Base-by-base conservation (phyloP, 257 asterid genomes). In the Jaltomata sinuosa region DNA sequence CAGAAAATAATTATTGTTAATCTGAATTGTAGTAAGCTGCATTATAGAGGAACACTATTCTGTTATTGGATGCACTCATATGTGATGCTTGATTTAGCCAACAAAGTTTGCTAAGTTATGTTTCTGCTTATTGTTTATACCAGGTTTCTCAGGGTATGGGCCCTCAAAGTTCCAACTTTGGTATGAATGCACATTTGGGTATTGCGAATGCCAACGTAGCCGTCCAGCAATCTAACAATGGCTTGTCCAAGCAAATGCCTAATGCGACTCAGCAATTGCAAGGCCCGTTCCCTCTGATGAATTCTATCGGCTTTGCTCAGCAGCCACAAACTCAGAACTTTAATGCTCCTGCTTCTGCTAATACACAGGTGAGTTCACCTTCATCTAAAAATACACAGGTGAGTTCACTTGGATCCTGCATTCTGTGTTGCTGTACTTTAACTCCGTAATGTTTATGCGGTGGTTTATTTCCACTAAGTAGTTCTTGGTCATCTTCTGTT, bases 341-440 rank as follows among this genome's bases (percentile, higher is more conserved):
- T 19, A 82, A 47, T 84, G 78, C 91, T 84, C 87, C 89, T 29
- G 84, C 84, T 85, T 85, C 88, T 85, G 85, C 88, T 6, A 85
- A 84, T 9, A 52, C 88, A 57, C 94, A 90, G 93, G 96, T 92
- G 61, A 8, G 55, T 62, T 69, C 29, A 16, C 27, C n/a, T n/a
- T n/a, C n/a, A n/a, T n/a, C n/a, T n/a, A n/a, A n/a, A n/a, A 85
- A 84, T 9, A 52, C 88, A 57, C 94, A 90, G 93, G 96, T 92
- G 61, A 8, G 55, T 62, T 69, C 29, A 16, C 27, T 57, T 84
- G 32, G 85, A 79, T 64, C 21, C 15, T 18, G 59, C 57, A 36
- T 72, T 38, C 57, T n/a, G 22, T 81, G 82, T 54, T 65, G 54
- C 68, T 62, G 29, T 69, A 64, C 88, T 85, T 82, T 87, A 67